Conservation (phyloP, 345 rosid species). For the Acer saccharum region DNA sequence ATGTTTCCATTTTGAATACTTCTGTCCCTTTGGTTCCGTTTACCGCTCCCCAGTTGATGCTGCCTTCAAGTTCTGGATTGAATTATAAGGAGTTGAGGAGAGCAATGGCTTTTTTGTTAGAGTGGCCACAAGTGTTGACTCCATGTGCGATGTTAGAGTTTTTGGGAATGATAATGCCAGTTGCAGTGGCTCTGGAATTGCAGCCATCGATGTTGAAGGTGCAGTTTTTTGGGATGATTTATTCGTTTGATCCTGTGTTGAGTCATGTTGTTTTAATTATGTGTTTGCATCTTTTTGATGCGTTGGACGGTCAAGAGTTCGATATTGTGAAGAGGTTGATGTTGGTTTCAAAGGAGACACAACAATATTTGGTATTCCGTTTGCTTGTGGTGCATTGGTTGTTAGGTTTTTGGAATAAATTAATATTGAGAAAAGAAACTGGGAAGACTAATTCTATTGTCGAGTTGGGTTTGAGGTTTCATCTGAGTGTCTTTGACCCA, state of each 20-base stretch:
- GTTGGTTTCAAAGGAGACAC: conserved; percentile 69
- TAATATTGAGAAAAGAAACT: conserved; percentile 41
- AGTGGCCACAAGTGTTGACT: conserved; percentile 75
- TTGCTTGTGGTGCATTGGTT: conserved; percentile 88
- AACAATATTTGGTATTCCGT: conserved; percentile 67
- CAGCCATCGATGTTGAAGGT: conserved; percentile 92
- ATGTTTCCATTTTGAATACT: conserved; percentile 68
- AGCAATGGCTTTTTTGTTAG: conserved; percentile 86
- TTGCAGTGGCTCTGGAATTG: conserved; percentile 75
- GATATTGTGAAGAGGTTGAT: conserved; percentile 68
- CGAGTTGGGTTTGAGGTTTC: conserved; percentile 65
- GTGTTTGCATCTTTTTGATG: conserved; percentile 63
- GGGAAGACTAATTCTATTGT: conserved; percentile 55
- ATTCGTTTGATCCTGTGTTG: conserved; percentile 76
- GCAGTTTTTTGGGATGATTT: conserved; percentile 85
- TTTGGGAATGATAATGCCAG: conserved; percentile 74
- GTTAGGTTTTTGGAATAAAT: conserved; percentile 63
- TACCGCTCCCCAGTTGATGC: conserved; percentile 56
- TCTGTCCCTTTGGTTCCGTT: conserved; percentile 83
- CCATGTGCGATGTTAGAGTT: conserved; percentile 86
- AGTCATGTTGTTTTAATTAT: conserved; percentile 73
- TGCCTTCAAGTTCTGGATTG: conserved; percentile 44
- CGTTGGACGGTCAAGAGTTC: conserved; percentile 77
- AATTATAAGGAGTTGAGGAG: conserved; percentile 88
- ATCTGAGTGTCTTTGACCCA: conserved; percentile 86